phyloP scores from a whole-genome alignment of 805 yeast genomes.

The Starmerella davenportii region DNA sequence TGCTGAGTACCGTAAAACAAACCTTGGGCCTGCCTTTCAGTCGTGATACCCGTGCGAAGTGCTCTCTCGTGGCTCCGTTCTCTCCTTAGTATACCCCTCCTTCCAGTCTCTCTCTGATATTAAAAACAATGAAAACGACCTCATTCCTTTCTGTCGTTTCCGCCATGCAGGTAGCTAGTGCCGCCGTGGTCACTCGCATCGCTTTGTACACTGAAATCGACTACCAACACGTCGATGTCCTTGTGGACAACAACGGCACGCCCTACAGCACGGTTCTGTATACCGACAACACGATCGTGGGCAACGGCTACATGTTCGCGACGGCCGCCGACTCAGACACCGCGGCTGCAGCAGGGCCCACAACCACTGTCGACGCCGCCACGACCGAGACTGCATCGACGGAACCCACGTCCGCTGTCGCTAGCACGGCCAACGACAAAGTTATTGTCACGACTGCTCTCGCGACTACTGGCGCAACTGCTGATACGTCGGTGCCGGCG shows the following conservation, averaged over 20 bases:
- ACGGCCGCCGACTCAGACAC: neutral
- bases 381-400: neutral
- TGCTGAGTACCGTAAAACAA: too few species aligned
- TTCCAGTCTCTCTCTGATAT: neutral
- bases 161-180: neutral
- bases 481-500: constrained; percentile 1
- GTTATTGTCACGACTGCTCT: constrained; percentile 1
- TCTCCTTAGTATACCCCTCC: too few species aligned
- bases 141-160: neutral
- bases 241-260: constrained; percentile 14
- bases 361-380: neutral
- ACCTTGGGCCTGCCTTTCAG: too few species aligned
- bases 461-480: constrained; percentile 1
- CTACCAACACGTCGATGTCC: constrained; percentile 15
- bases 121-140: neutral
- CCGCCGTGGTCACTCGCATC: constrained; percentile 14
- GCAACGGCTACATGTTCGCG: neutral
- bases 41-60: too few species aligned
- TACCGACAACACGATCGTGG: neutral
- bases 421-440: neutral
- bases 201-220: constrained; percentile 14
- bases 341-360: neutral
- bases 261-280: constrained; percentile 14
- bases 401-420: neutral
- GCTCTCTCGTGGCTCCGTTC: too few species aligned